Evolutionary conservation across 768 basidiomycete genomes (phyloP), one percentile per base, ranked within the genome.

Genomic region (Mycena galopus): DNA sequence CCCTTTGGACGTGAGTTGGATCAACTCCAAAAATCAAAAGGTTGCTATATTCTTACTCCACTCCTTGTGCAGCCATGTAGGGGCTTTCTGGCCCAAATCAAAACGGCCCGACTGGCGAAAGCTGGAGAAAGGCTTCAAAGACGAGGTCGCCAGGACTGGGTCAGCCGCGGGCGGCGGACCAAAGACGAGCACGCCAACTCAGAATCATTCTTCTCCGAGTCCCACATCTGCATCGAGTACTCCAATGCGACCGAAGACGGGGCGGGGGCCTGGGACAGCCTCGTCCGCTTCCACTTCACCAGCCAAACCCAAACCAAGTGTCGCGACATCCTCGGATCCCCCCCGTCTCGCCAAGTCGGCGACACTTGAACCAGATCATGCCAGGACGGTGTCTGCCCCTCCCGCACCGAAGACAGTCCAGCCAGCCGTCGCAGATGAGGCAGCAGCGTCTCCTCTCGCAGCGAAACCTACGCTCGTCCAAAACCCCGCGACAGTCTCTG

Each of bases 1-100:
- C 11, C 21, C 32, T 71, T 2, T 71, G 69, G 69, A 9, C 14
- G 69, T 71, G 29, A 60, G 69, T 65, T 53, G 35, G 17, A 42
- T 29, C 39, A 17, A 37, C 17, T 9, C 23, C n/a, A 8, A 8
- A 23, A 23, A 2, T 7, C 17, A n/a, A n/a, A n/a, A n/a, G n/a
- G n/a, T 42, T 16, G 37, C 14, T 2, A 19, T 27, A 47, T 50
- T 44, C 50, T 60, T 8, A 67, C 30, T 29, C 19, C 19, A 14
- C 60, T 19, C 19, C 17, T 25, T 33, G 12, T n/a, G 39, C 47
- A 71, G 69, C 2, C 57, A 35, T 23, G 47, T 47, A 5, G 19
- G 56, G 19, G 23, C 3, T 4, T 71, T 51, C 29, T 71, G 67
- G 65, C 61, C 53, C 19, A 33, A n/a, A n/a, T n/a, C n/a, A n/a